Base-by-base conservation (phyloP, 1,139 yeast genomes). In the Scheffersomyces lignicola region DNA sequence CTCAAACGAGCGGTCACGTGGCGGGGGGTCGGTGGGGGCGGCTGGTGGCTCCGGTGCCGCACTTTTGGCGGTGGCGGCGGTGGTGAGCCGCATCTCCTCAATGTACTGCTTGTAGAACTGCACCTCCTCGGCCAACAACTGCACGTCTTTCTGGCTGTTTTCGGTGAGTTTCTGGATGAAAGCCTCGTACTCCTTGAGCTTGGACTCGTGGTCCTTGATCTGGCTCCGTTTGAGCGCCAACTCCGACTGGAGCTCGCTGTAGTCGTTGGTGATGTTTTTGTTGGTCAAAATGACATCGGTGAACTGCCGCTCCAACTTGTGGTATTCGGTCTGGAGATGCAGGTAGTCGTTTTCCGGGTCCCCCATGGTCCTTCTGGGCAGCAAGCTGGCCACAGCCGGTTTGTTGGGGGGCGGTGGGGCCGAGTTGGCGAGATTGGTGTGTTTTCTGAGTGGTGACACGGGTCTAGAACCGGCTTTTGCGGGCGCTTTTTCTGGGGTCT, bases 81-180 rank as follows among this genome's bases (percentile, higher is more conserved):
- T 25, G 15, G 9, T 25, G 28, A 7, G n/a, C 37, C 63, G 64
- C 34, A 65, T 54, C 29, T 58, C 65, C 23, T 54, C 54, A 12
- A 65, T 56, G 35, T 57, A 44, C 32, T 59, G 63, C 40, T 65
- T 62, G 45, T 65, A 65, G 39, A 54, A 58, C 11, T 46, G 34
- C 7, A 62, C 45, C 38, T 67, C 68, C 37, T 58, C 57, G n/a
- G 48, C 48, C 31, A 59, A 56, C 12, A 62, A 41, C 13, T 59
- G 60, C 31, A 54, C 57, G 35, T 55, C 54, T 35, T 56, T 54
- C n/a, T 41, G 32, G 35, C 49, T 46, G 21, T 60, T 63, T 7
- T 39, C 46, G 28, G 54, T 52, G 12, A 52, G 34, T 10, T 44
- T 40, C 28, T 51, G 50, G 15, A 60, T 37, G 23, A 43, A 40